Base-by-base conservation (phyloP, 2,329 filamentous ascomycete genomes). In the Colletotrichum liriopes region DNA sequence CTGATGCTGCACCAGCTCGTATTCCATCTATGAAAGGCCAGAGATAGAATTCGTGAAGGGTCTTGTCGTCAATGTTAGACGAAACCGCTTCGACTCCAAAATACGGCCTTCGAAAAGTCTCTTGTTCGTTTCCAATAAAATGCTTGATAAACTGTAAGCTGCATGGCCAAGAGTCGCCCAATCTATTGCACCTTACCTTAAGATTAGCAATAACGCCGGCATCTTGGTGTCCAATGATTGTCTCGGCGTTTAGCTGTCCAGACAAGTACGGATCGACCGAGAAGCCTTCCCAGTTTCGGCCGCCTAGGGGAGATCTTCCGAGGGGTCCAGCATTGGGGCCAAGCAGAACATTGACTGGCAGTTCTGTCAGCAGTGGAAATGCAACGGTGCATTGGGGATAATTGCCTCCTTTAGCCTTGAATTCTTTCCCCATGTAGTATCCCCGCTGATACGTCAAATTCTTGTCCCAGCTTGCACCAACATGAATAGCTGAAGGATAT, bases 71-170 rank as follows among this genome's bases (percentile, higher is more conserved):
- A 35, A 92, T 86, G 65, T 92, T 92, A 16, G 86, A 83, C 5
- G 86, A 88, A 12, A 87, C 77, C 0, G 86, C 75, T 74, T 91
- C 88, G 9, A 67, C 68, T 12, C 76, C 78, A 9, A 64, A 88
- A 2, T 78, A 77, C 12, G 67, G 93, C 88, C 82, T 92, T 84
- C 87, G 93, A 87, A 86, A 83, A 3, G 84, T 91, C 79, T 97
- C 94, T 80, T 97, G 94, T 81, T 97, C 94, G 74, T 86, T 95
- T 62, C 84, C 88, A 18, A 95, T 85, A 55, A 87, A 94, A 77
- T 96, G 93, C 84, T 95, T 8, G 87, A 87, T 79, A 88, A 90
- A 71, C 23, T n/a, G 23, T 67, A 23, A 66, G 43, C 8, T 37
- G 8, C 16, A 23, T 37, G 20, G 18, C 20, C 14, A 5, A 20